Evolutionary conservation across 129 eudicot species (phyloP).

Genomic region (Flaveria brownii): DNA sequence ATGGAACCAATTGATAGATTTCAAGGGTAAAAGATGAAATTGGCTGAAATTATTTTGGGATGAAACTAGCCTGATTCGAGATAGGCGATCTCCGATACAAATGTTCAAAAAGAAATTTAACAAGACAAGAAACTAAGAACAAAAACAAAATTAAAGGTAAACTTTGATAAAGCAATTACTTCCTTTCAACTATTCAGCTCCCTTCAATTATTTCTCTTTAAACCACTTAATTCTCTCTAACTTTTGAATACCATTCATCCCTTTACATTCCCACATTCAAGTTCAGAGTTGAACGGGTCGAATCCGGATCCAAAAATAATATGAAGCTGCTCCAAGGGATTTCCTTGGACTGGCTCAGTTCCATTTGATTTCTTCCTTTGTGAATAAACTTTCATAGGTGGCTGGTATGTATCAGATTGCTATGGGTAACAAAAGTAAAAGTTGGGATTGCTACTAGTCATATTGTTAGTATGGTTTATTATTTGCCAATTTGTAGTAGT

Average conservation of each 20-base stretch:
- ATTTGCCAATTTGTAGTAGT: too few relatives aligned
- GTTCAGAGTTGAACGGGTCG: neutral
- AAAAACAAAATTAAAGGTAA: too few relatives aligned
- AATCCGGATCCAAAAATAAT: neutral
- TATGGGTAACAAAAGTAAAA: too few relatives aligned
- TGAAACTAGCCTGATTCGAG: neutral
- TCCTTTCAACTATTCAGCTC: too few relatives aligned
- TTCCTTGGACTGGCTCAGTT: neutral
- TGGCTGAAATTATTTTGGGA: too few relatives aligned
- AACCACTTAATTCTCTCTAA: too few relatives aligned
- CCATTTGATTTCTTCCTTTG: neutral
- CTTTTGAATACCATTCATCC: too few relatives aligned
- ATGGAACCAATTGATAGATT: neutral
- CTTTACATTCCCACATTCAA: too few relatives aligned
- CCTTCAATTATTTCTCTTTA: too few relatives aligned
- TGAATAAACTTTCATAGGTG: neutral
- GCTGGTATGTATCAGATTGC: neutral
- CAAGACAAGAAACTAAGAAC: neutral
- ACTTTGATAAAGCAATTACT: too few relatives aligned
- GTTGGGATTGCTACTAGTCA: too few relatives aligned
- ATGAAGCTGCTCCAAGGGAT: neutral
- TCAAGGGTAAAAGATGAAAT: neutral
- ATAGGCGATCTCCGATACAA: conserved; percentile 1
- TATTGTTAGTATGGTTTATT: too few relatives aligned
- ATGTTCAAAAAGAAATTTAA: neutral